These are phyloP conservation scores for Escovopsis weberi DNA, from an alignment of 2,329 filamentous ascomycete genomes.

Conservation along the genomic window DNA sequence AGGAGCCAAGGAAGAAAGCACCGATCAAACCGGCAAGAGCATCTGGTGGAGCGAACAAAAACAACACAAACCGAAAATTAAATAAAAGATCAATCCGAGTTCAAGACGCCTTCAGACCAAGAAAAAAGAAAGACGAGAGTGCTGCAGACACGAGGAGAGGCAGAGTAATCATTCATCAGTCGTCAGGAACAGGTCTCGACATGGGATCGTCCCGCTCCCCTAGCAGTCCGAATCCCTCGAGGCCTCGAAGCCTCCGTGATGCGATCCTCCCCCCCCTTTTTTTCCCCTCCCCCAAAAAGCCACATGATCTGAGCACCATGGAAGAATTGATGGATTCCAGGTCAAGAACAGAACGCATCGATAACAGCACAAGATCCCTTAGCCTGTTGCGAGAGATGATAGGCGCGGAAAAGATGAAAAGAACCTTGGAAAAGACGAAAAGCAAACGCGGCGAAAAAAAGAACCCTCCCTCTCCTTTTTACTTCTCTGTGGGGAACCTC, in stretches of 20 bases:
- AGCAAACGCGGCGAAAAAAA: constrained; percentile 1
- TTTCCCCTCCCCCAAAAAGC: neutral
- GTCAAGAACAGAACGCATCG: constrained; percentile 14
- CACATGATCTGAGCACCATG: constrained; percentile 7
- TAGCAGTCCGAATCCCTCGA: too few species aligned
- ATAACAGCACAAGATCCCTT: constrained; percentile 13
- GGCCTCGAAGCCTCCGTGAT: neutral
- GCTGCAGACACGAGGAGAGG: too few species aligned
- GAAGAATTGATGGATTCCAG: constrained; percentile 11
- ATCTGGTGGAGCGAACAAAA: too few species aligned
- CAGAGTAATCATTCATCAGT: too few species aligned
- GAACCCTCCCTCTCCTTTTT: constrained; percentile 15
- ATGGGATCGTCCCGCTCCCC: too few species aligned
- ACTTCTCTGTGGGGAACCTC: constrained; percentile 11
- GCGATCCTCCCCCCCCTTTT: neutral
- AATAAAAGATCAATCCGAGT: too few species aligned
- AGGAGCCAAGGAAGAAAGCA: too few species aligned
- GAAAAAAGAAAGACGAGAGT: too few species aligned
- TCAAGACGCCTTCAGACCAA: too few species aligned
- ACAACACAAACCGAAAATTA: too few species aligned
- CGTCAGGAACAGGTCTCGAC: too few species aligned
- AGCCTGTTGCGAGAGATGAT: constrained; percentile 9
- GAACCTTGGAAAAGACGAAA: neutral
- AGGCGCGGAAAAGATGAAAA: neutral
- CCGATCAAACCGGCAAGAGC: too few species aligned